Evolutionary conservation across 371 early-diverging fungal species (phyloP), one percentile per base, ranked within the genome.

Genomic region (Mycotypha africana): DNA sequence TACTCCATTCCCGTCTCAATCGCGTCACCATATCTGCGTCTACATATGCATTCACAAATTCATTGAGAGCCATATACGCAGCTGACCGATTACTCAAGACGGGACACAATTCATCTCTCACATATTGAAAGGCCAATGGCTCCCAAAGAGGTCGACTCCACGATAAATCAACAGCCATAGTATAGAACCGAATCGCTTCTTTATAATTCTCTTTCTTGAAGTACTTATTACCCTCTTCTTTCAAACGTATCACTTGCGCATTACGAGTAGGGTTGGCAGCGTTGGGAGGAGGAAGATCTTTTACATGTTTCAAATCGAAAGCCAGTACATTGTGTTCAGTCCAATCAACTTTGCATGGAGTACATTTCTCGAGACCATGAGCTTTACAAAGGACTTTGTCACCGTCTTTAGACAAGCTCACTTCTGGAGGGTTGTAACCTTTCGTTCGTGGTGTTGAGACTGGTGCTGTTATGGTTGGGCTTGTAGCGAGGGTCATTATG

Each of bases 81-180:
- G 87, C 85, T 0, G 86, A 83, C 24, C 89, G 70, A 41, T 88
- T 89, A 47, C 79, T 78, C 31, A 88, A 57, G 47, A 88, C 62
- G 16, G 85, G 74, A 10, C 85, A 70, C 19, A 83, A 62, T 42
- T 89, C 90, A 58, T 88, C 88, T 34, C 78, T 64, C 1, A 83
- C 76, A 11, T 76, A 68, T 28, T 70, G 74, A 51, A 74, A 74
- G 19, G 75, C 74, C 25, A 76, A 65, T 11, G 86, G 77, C 38
- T 89, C 90, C 90, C 90, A 89, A 42, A 88, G 67, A 16, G 88
- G 89, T 31, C 90, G 70, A 49, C 78, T 76, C 58, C 79, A 77
- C 14, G 86, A 79, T 9, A 84, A 51, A 32, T 79, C 81, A 25
- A 88, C 76, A 11, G 89, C 90, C 61, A 82, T 78, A 33, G 84